Evolutionary conservation across 495 filamentous ascomycete species (phyloP), one percentile per base, ranked within the genome.

Genomic region (Penicillium argentinense): DNA sequence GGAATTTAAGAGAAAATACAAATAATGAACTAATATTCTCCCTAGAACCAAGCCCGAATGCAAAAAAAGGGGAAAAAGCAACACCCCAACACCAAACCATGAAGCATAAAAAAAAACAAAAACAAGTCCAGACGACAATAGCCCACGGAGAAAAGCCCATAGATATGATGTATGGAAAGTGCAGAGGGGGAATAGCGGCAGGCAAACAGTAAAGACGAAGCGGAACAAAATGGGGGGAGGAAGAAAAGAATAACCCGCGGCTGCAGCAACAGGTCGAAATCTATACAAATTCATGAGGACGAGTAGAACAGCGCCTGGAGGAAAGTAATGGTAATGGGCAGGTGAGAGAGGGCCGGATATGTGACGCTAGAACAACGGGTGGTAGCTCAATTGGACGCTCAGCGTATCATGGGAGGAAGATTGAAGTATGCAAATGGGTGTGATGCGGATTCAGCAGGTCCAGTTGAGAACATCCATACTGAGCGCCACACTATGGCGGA

Each of bases 241-340:
- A 13, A 13, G 29, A 33, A n/a, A 33, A 14, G 40, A 54, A 45
- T 16, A 23, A 41, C 46, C 49, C 47, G 47, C 34, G 43, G 34
- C 50, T 47, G 42, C 28, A 42, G 49, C 49, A 50, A 43, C 51
- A 36, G 47, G 56, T 46, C 51, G 18, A 61, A 56, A 52, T 64
- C 60, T 62, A 64, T 64, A 53, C 56, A 60, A 42, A 51, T 52
- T n/a, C n/a, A n/a, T n/a, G 53, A 34, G 54, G 49, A 53, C 45
- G 42, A 60, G 45, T 60, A 51, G 57, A 60, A 47, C 45, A 44
- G 39, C 34, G 44, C 30, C 49, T 47, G 32, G 38, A 38, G 38
- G 27, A 32, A 27, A 36, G 39, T 22, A 40, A 25, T 9, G 12
- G 11, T 12, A 18, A 21, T 16, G 17, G 26, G 18, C 28, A 39